A percentile compares a stretch with the other conserved stretches of the same genome.
Evolutionary conservation across 495 filamentous ascomycete genomes (phyloP).

Genomic region (Trichocladium antarcticum): DNA sequence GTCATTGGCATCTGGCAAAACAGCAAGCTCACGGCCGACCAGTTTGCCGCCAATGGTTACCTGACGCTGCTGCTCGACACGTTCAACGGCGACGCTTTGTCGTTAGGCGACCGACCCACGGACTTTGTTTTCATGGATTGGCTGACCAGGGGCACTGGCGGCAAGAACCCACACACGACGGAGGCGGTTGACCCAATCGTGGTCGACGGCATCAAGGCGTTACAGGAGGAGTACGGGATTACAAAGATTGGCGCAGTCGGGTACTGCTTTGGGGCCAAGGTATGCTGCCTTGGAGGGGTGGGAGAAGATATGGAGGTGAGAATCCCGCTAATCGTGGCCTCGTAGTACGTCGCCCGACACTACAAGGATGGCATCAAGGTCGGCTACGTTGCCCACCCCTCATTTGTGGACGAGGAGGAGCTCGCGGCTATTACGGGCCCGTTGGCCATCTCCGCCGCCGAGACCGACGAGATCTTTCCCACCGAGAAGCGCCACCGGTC

Average conservation of each 20-base stretch:
- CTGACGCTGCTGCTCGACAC: conserved; percentile 64
- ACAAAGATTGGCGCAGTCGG: conserved; percentile 63
- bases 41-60: conserved; percentile 74
- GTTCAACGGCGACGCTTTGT: conserved; percentile 60
- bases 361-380: conserved; percentile 41
- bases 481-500: conserved; percentile 53
- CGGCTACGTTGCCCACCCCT: conserved; percentile 67
- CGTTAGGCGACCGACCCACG: conserved; percentile 39
- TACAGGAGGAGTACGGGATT: conserved; percentile 40
- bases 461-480: conserved; percentile 72
- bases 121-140: conserved; percentile 52
- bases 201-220: conserved; percentile 33
- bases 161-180: conserved; percentile 48
- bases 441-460: conserved; percentile 65
- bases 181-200: conserved; percentile 46
- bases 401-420: conserved; percentile 66
- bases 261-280: conserved; percentile 69
- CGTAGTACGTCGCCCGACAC: conserved; percentile 41
- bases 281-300: too few species aligned
- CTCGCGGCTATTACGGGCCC: conserved; percentile 58
- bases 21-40: conserved; percentile 69
- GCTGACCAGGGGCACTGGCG: conserved; percentile 40
- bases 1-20: conserved; percentile 67
- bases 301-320: too few species aligned
- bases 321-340: too few species aligned